Evolutionary conservation across 1,284 basidiomycete genomes (phyloP).

Genomic region (Termitomyces sp.): DNA sequence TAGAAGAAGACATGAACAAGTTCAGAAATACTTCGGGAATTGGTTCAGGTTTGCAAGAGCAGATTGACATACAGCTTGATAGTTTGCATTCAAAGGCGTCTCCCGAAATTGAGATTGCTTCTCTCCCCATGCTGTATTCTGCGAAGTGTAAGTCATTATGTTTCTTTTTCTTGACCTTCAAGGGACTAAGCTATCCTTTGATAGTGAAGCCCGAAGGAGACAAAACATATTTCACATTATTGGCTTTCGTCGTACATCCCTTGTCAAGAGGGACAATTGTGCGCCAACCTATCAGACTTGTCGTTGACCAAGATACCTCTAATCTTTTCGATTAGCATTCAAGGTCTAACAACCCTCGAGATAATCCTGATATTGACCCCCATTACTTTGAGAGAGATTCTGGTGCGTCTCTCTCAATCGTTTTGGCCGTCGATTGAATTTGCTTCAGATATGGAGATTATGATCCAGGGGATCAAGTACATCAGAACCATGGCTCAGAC

Average conservation of each 20-base stretch:
- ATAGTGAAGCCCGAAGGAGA: constrained; percentile 10
- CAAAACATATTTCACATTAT: constrained; percentile 12
- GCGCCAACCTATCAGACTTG: neutral
- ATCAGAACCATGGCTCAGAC: constrained; percentile 35
- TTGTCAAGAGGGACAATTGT: constrained; percentile 18
- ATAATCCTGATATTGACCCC: constrained; percentile 25
- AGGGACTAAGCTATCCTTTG: neutral
- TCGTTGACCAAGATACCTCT: neutral
- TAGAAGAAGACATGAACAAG: constrained; percentile 2
- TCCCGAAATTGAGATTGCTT: constrained; percentile 15
- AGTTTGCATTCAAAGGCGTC: constrained; percentile 6
- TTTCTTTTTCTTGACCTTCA: neutral
- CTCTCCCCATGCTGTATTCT: constrained; percentile 11
- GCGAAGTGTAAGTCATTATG: constrained; percentile 1
- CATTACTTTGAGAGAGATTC: constrained; percentile 25
- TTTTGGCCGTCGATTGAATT: neutral
- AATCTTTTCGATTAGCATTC: constrained; percentile 19
- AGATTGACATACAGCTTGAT: constrained; percentile 15
- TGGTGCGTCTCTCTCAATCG: constrained; percentile 14
- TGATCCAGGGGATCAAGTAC: constrained; percentile 49
- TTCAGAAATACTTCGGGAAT: constrained; percentile 6
- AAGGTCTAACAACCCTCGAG: constrained; percentile 19
- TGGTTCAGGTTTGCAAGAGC: constrained; percentile 10
- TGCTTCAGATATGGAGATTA: constrained; percentile 32
- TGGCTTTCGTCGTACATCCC: constrained; percentile 10